Evolutionary conservation across 768 basidiomycete genomes (phyloP), one percentile per base, ranked within the genome.

Genomic region (Podaxis mareebaensis): DNA sequence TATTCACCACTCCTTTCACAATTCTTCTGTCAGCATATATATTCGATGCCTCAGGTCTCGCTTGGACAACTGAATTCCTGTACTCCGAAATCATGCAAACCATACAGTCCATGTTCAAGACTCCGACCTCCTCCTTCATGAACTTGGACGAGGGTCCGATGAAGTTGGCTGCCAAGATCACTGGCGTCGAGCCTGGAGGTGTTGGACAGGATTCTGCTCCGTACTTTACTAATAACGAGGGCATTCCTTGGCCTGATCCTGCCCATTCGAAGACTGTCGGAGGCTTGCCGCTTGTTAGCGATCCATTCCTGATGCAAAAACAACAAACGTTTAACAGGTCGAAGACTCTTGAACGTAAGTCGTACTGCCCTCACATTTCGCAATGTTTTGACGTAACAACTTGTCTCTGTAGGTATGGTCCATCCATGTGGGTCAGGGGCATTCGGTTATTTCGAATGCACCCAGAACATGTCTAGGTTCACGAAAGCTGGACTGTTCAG

Each of bases 181-280:
- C 65, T 17, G 65, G 61, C 48, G 60, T 57, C 12, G 13, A 39
- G 15, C 42, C 46, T 13, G 55, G 40, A 30, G 48, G 57, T 2
- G 36, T 52, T 22, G 39, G 24, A 30, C 44, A 51, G 7, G 64
- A 65, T 38, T n/a, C 46, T 57, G 65, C 65, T 17, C 60, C 65
- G 17, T 65, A 62, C 44, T 65, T 62, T 24, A 65, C 65, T 22
- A 65, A 58, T 39, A 62, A 65, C 59, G 65, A 65, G 38, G 65
- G 65, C 40, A 62, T 62, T 33, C 60, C 61, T 20, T 65, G 60
- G 60, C 60, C 65, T 4, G 60, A 62, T 38, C 48, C 60, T 13
- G 53, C 64, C 3, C 64, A 65, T 33, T 57, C 60, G 48, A 65
- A 62, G 61, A 65, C 49, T 20, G 44, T 65, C 26, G 65, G 60